phyloP scores from a whole-genome alignment of 495 filamentous ascomycete genomes.

The Talaromyces nanjingensis region DNA sequence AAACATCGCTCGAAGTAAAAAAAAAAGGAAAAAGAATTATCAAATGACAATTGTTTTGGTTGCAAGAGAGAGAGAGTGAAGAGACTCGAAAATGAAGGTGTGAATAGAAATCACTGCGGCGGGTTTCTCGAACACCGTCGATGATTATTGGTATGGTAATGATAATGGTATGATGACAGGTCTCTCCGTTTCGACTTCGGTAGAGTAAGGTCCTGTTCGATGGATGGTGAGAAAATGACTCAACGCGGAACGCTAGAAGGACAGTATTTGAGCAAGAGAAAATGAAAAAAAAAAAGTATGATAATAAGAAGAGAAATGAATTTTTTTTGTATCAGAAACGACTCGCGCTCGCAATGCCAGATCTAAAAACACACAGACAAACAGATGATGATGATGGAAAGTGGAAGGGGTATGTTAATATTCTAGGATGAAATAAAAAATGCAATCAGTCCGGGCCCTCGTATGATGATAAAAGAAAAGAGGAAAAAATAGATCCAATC shows the following conservation, averaged over 20 bases:
- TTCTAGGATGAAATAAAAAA: slow-evolving; percentile 12
- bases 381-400: slow-evolving; percentile 6
- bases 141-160: not conserved
- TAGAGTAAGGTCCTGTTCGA: not conserved
- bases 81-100: not conserved
- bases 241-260: slow-evolving; percentile 6
- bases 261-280: slow-evolving; percentile 7
- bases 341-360: slow-evolving; percentile 49
- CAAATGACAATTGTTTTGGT: not conserved
- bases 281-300: slow-evolving; percentile 16
- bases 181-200: not conserved
- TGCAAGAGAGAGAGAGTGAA: not conserved
- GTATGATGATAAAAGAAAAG: slow-evolving; percentile 5
- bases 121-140: not conserved
- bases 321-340: slow-evolving; percentile 28
- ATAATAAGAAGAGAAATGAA: slow-evolving; percentile 18
- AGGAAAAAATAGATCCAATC: slow-evolving; percentile 3
- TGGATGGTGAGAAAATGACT: not conserved
- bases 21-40: not conserved
- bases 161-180: not conserved
- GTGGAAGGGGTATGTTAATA: slow-evolving; percentile 11
- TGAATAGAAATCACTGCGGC: not conserved
- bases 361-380: slow-evolving; percentile 19
- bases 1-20: not conserved
- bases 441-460: slow-evolving; percentile 5